These are phyloP conservation scores for Tolypocladium album DNA, from an alignment of 2,329 filamentous ascomycete species.

Conservation along the genomic window DNA sequence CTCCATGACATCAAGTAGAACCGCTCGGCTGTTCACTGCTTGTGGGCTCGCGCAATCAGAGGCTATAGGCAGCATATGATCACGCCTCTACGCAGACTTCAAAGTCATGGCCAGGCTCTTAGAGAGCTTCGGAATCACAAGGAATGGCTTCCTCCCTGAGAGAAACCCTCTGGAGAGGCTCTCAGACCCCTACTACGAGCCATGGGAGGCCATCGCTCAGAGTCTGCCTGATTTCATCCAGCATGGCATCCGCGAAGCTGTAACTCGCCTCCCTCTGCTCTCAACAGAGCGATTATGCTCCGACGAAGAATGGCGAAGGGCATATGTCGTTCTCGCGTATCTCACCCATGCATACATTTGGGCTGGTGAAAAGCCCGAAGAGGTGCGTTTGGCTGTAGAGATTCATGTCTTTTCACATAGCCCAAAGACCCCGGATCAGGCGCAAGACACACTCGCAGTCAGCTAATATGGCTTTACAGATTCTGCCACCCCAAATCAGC, in stretches of 20 bases:
- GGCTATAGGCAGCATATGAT: too few relatives aligned
- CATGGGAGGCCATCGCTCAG: slow-evolving; percentile 66
- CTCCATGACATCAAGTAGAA: background rate
- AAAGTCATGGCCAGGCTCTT: slow-evolving; percentile 5
- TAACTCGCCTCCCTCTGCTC: slow-evolving; percentile 59
- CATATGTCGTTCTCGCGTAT: slow-evolving; percentile 70
- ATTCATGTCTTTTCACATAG: background rate
- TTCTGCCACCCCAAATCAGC: slow-evolving; percentile 64
- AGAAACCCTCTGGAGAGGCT: slow-evolving; percentile 54
- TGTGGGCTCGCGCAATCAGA: background rate
- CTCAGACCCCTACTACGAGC: slow-evolving; percentile 61
- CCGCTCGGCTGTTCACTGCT: background rate
- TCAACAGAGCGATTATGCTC: slow-evolving; percentile 51
- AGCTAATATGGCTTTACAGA: slow-evolving; percentile 20
- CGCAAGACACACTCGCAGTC: background rate
- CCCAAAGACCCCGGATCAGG: background rate
- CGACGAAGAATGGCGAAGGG: slow-evolving; percentile 68
- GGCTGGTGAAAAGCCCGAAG: slow-evolving; percentile 65
- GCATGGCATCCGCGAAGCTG: slow-evolving; percentile 48
- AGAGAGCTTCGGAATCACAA: slow-evolving; percentile 25
- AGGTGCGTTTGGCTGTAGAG: slow-evolving; percentile 37
- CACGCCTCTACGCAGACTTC: background rate
- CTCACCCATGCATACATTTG: slow-evolving; percentile 82
- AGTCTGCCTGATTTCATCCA: slow-evolving; percentile 59
- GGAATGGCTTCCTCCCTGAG: slow-evolving; percentile 68